A percentile compares a stretch with the other conserved stretches of the same genome.
phyloP scores from a whole-genome alignment of 2,329 filamentous ascomycete genomes.

The Daldinia sp. region DNA sequence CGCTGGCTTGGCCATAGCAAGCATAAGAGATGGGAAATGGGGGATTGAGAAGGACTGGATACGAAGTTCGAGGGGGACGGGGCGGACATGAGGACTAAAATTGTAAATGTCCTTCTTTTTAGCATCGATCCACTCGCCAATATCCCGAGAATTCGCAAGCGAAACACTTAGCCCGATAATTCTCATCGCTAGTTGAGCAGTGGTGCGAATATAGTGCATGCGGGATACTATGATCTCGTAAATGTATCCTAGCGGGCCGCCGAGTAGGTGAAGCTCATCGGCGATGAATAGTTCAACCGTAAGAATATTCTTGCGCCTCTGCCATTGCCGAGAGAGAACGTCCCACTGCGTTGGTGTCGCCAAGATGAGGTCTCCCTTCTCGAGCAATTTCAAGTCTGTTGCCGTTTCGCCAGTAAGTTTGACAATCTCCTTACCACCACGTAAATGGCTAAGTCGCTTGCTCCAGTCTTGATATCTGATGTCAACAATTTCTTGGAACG shows the following conservation, averaged over 20 bases:
- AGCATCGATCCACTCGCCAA: constrained; percentile 97
- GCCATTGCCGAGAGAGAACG: constrained; percentile 93
- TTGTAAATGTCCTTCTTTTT: constrained; percentile 99
- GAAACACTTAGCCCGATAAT: constrained; percentile 92
- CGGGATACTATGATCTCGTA: constrained; percentile 98
- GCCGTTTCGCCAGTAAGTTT: constrained; percentile 95
- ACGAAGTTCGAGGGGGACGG: constrained; percentile 89
- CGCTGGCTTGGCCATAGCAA: constrained; percentile 95
- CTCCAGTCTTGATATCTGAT: constrained; percentile 85
- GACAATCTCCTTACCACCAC: constrained; percentile 86
- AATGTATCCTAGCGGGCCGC: constrained; percentile 83
- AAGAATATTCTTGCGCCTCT: constrained; percentile 93
- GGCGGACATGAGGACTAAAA: constrained; percentile 91
- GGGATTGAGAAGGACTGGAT: constrained; percentile 96
- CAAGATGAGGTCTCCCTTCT: constrained; percentile 86
- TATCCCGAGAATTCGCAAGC: constrained; percentile 88
- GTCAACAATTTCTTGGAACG: constrained; percentile 93
- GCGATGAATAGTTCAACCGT: constrained; percentile 90
- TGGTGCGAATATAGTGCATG: constrained; percentile 94
- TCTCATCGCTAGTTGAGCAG: constrained; percentile 83
- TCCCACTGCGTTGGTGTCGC: constrained; percentile 97
- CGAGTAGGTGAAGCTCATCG: constrained; percentile 93
- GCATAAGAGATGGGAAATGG: constrained; percentile 97
- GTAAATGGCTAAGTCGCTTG: constrained; percentile 73
- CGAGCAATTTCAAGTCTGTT: constrained; percentile 86